Percentiles rank a stretch among this genome's conserved stretches.
Conservation (phyloP, 768 basidiomycete genomes). For the Tulasnella sp. region DNA sequence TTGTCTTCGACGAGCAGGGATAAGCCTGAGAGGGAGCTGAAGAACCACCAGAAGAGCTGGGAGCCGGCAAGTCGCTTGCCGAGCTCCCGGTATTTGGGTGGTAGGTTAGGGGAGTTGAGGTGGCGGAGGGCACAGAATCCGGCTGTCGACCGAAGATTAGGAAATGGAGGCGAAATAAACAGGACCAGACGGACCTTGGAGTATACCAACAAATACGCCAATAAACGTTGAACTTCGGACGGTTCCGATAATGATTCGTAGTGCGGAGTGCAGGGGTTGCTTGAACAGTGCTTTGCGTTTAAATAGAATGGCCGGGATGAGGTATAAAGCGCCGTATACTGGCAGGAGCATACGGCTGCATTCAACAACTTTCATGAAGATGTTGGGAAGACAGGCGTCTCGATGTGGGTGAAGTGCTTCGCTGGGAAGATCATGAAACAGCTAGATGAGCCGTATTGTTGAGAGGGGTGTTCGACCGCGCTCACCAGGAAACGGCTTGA, state of each 20-base stretch:
- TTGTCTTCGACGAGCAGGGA: slow-evolving; percentile 86
- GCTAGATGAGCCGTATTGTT: background rate
- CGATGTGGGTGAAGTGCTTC: slow-evolving; percentile 29
- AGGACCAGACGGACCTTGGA: slow-evolving; percentile 61
- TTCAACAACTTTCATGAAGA: slow-evolving; percentile 28
- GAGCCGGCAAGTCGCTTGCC: slow-evolving; percentile 60
- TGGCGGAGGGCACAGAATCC: slow-evolving; percentile 24
- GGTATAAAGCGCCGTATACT: slow-evolving; percentile 83
- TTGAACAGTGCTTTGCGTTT: slow-evolving; percentile 67
- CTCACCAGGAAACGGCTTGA: slow-evolving; percentile 27
- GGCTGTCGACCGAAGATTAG: background rate
- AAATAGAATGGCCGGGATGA: slow-evolving; percentile 84
- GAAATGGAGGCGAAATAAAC: background rate
- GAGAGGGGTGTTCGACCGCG: background rate
- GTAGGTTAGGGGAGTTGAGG: slow-evolving; percentile 12
- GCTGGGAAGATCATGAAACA: slow-evolving; percentile 11
- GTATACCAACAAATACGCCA: slow-evolving; percentile 79
- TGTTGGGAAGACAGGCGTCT: slow-evolving; percentile 22
- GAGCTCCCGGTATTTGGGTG: background rate
- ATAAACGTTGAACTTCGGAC: slow-evolving; percentile 85
- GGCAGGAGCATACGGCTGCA: slow-evolving; percentile 66
- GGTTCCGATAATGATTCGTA: slow-evolving; percentile 69
- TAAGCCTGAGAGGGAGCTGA: slow-evolving; percentile 73
- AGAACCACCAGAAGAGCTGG: slow-evolving; percentile 71
- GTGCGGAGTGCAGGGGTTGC: slow-evolving; percentile 67